Evolutionary conservation across 495 filamentous ascomycete species (phyloP).

Genomic region (Xylaria venustula): DNA sequence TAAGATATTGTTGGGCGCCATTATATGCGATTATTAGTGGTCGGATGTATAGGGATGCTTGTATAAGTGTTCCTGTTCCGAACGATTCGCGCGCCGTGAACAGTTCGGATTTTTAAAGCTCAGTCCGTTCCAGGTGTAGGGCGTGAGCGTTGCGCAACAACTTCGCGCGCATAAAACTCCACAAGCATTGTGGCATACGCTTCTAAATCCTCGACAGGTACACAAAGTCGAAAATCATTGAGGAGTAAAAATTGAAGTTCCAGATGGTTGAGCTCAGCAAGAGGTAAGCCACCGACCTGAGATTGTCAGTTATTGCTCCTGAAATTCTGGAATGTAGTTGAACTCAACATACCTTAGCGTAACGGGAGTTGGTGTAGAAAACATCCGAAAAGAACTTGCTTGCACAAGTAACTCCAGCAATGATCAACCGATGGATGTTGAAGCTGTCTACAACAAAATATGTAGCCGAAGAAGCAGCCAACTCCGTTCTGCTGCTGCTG

Average conservation of each 20-base stretch:
- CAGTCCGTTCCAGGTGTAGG: conserved; percentile 12
- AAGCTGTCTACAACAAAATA: conserved; percentile 99
- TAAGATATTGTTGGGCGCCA: background rate
- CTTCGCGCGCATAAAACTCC: conserved; percentile 94
- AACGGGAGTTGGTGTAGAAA: conserved; percentile 98
- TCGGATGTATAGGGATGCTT: conserved; percentile 5
- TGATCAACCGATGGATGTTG: conserved; percentile 96
- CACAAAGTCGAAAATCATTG: conserved; percentile 94
- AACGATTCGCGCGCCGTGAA: background rate
- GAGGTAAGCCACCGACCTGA: conserved; percentile 92
- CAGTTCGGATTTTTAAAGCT: background rate
- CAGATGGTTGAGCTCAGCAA: conserved; percentile 94
- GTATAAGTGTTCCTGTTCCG: conserved; percentile 1
- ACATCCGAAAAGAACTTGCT: conserved; percentile 99
- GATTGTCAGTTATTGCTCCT: background rate
- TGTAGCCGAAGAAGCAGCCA: conserved; percentile 49
- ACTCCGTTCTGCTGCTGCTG: conserved; percentile 18
- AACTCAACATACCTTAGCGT: conserved; percentile 78
- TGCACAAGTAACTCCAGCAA: conserved; percentile 95
- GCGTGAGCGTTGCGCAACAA: conserved; percentile 59
- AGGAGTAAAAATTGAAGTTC: conserved; percentile 95
- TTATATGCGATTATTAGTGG: conserved; percentile 9
- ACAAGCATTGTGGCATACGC: conserved; percentile 98
- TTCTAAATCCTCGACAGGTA: conserved; percentile 93
- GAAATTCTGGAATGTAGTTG: background rate